Base-by-base conservation (phyloP, 2,329 filamentous ascomycete species). In the Colletotrichum sansevieriae region DNA sequence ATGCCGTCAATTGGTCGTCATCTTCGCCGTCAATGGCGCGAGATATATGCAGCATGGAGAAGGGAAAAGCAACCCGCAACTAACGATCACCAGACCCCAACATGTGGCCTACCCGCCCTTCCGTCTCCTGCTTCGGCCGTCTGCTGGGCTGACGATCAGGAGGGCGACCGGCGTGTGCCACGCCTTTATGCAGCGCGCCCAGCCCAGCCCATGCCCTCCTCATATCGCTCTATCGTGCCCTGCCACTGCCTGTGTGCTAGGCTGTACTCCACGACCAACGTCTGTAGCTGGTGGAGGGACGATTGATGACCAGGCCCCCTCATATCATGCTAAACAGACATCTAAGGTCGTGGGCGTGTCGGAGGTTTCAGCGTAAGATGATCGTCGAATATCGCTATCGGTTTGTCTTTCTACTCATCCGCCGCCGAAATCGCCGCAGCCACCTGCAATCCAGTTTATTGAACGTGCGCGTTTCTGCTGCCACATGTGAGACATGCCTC, bases 351-450 rank as follows among this genome's bases (percentile, higher is more conserved):
- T 65, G 43, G 39, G 47, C 65, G 35, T 61, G 47, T 66, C 56
- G 29, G 37, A 43, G 49, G 56, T 69, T 59, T 56, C 63, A 61
- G 51, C 61, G 62, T 56, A 56, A 18, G 25, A 37, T 22, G 39
- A 49, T 66, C 55, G 43, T 65, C 49, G 22, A 51, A 44, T 51
- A 35, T 65, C 47, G 35, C 62, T 46, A 44, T 61, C 55, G 43
- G 18, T 39, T 63, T 60, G 22, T n/a, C 18, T 33, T 37, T 54
- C 11, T 56, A 15, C 62, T 66, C 62, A 61, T 61, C 66, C 56
- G 43, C 10, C 63, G 56, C 56, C 56, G 63, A 66, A 66, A 69
- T 69, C 55, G 66, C 66, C 55, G 35, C 63, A 49, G 54, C 49
- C 56, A 39, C 43, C 49, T 22, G 22, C 37, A 54, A 35, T 20